Conservation (phyloP, 192 early-diverging fungal genomes). For the Tieghemiomyces parasiticus region DNA sequence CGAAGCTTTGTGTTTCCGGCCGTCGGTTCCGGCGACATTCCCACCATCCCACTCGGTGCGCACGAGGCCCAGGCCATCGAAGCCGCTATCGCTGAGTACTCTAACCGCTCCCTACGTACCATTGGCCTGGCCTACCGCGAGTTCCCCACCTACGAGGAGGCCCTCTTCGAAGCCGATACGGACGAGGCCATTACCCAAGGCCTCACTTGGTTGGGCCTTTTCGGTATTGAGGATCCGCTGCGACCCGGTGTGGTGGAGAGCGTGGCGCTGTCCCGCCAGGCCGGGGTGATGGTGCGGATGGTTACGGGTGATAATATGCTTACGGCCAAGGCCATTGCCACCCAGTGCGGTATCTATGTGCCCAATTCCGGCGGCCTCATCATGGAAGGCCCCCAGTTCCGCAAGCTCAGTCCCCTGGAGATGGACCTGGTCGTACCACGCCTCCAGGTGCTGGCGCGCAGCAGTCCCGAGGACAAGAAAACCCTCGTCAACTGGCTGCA, state of each 20-base stretch:
- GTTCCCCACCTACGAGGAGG: conserved; percentile 45
- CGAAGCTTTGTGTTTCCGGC: conserved; percentile 10
- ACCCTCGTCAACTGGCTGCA: conserved; percentile 83
- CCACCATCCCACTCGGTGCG: background rate
- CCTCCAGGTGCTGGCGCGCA: conserved; percentile 88
- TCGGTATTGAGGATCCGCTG: conserved; percentile 95
- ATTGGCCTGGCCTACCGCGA: conserved; percentile 79
- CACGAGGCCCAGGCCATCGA: conserved; percentile 12
- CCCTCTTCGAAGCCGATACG: conserved; percentile 22
- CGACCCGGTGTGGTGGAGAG: conserved; percentile 89
- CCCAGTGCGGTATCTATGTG: conserved; percentile 81
- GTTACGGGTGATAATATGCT: conserved; percentile 95
- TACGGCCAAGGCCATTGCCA: conserved; percentile 90
- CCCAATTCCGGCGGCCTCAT: conserved; percentile 62
- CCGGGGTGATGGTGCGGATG: conserved; percentile 95
- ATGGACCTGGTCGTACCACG: conserved; percentile 87
- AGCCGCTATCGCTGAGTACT: conserved; percentile 52
- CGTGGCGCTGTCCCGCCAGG: conserved; percentile 72
- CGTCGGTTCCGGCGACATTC: background rate
- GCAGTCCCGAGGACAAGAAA: conserved; percentile 90
- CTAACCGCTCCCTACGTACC: conserved; percentile 72
- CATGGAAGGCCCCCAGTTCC: conserved; percentile 93
- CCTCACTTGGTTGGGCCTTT: conserved; percentile 68
- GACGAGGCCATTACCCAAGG: conserved; percentile 34
- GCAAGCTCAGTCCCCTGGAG: conserved; percentile 61